Percentiles rank a stretch among this genome's conserved stretches.
Conservation (phyloP, 768 basidiomycete genomes). For the Lepiota brunneoincarnata region DNA sequence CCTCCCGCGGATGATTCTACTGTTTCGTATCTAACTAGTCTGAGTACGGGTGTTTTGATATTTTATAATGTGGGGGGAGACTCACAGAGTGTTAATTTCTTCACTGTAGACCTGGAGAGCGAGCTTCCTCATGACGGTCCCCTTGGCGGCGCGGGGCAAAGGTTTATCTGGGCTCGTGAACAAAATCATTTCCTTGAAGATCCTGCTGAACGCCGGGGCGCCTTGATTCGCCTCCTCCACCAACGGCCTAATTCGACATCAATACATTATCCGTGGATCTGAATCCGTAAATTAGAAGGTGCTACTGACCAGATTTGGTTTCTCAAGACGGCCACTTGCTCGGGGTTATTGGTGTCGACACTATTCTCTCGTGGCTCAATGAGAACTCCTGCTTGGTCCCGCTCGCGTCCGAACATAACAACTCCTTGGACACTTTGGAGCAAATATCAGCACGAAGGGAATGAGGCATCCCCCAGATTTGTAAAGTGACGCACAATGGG, state of each 20-base stretch:
- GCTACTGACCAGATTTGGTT: conserved; percentile 36
- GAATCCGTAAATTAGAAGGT: neutral
- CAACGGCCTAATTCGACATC: conserved; percentile 24
- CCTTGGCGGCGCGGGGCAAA: conserved; percentile 45
- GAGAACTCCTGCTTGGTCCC: conserved; percentile 31
- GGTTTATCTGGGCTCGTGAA: conserved; percentile 36
- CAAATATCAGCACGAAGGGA: conserved; percentile 5
- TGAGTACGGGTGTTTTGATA: neutral
- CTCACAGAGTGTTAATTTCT: conserved; percentile 47
- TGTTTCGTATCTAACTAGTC: neutral
- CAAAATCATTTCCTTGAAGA: conserved; percentile 54
- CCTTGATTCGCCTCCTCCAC: conserved; percentile 43
- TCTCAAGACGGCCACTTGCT: conserved; percentile 23
- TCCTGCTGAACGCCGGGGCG: conserved; percentile 40
- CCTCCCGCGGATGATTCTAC: neutral
- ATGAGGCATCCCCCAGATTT: neutral
- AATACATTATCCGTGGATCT: neutral
- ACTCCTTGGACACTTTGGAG: conserved; percentile 21
- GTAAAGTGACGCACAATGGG: conserved; percentile 19
- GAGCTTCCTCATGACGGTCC: conserved; percentile 43
- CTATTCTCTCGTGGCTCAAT: conserved; percentile 26
- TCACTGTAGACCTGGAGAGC: conserved; percentile 37
- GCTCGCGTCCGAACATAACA: conserved; percentile 44
- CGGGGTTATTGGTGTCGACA: conserved; percentile 22
- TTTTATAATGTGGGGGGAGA: neutral